Base-by-base conservation (phyloP, 1,284 basidiomycete species). In the Trichosporon asahii region DNA sequence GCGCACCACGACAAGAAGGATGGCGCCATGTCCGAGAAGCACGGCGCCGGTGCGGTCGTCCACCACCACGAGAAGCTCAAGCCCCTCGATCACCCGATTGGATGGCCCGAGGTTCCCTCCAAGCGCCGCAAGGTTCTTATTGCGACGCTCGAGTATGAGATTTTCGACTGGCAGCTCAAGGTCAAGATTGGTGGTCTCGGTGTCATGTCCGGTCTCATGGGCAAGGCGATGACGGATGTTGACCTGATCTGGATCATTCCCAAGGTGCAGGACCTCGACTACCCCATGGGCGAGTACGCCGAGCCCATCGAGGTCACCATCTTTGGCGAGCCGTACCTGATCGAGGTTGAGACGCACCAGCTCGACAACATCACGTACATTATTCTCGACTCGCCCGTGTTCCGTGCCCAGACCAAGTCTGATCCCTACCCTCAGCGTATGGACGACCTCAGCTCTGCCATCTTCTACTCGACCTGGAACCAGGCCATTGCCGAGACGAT, bases 381-480 rank as follows among this genome's bases (percentile, higher is more conserved):
- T 73, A 89, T 95, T 72, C 89, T 96, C 75, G 94, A 96, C 85
- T 92, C 90, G 76, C 94, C 94, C 64, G 94, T 96, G 33, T 96
- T 96, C 88, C 90, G 94, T 68, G 93, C 94, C 3, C 94, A 95
- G 83, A 95, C 93, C 33, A 95, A 95, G 83, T 86, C 93, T 0
- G 94, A 95, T 79, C 94, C 94, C 7, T 95, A 96, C 83, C 94
- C 94, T 35, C 91, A 93, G 77, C 92, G 94, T 77, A 96, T 96
- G 94, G 94, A 96, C 82, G 94, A 96, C 81, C 87, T 96, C 70
- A 92, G 91, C 76, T 95, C 93, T 18, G 94, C 94, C 40, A 95
- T 95, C 81, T 96, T 95, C 87, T 95, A 96, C 84, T 95, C 94
- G 67, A 95, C 94, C 25, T 96, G 94, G 94, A 96, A 96, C 79